Evolutionary conservation across 768 basidiomycete genomes (phyloP), one percentile per base, ranked within the genome.

Genomic region (Podaxis mareebaensis): DNA sequence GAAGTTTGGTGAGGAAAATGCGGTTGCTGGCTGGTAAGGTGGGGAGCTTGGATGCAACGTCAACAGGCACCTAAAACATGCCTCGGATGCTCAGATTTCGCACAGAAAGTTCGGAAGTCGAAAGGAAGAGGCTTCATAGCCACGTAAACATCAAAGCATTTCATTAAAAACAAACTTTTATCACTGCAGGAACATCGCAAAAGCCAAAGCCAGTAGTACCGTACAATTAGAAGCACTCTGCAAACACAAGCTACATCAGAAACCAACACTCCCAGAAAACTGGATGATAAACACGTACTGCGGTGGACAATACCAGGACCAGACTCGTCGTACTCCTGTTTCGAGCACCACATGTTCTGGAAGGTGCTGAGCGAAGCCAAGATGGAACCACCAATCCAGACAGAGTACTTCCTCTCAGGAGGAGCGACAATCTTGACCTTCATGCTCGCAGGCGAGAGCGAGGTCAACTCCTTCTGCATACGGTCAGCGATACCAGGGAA

Each of bases 371-470:
- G 85, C 36, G 93, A 95, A 51, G 94, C 95, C 68, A 92, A 79
- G 70, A 92, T 92, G 48, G 89, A 90, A 64, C 90, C 91, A 79
- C 91, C 91, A 69, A 95, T 95, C 92, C 95, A 97, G 78, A 96
- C 95, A 60, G 92, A 94, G 85, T 95, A 95, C 76, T 93, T 96
- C 70, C 94, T 83, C 82, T 96, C 94, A 60, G 94, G 93, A 56
- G 95, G 94, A 64, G 94, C 92, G 64, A 93, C 90, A 61, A 95
- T 93, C 87, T 93, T 95, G 80, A 95, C 90, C 87, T 95, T 96
- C 91, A 96, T 91, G 79, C 90, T 92, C 63, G 91, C 84, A 28
- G 95, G 94, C 61, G 91, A 85, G 68, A 95, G 82, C 22, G 89
- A 80, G 22, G 91, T 91, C 74, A 96, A 81, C 79, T 96, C 94